Base-by-base conservation (phyloP, 257 asterid species). In the Ocimum tenuiflorum region DNA sequence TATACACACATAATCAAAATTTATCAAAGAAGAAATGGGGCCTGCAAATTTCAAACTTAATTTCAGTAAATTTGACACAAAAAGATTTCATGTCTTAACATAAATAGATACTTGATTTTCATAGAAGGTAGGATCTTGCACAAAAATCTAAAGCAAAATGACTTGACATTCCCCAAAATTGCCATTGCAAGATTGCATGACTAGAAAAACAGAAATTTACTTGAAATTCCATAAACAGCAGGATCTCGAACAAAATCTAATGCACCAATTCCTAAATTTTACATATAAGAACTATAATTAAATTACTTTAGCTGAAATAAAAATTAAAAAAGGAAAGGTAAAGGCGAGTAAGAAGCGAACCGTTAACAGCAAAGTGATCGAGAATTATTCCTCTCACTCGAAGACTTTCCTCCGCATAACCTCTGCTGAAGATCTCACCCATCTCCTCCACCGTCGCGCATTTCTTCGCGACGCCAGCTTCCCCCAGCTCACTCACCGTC, bases 361-460 rank as follows among this genome's bases (percentile, higher is more conserved):
- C 99, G 41, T 90, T 80, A 3, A 71, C 15, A 42, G 73, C 74
- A 64, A 94, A 94, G 84, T 94, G 99, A 52, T 72, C 23, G 5
- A 49, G 82, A 73, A 94, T 88, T 35, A 85, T 70, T 43, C 68
- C 50, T 65, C 97, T 83, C 39, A 75, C 91, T 71, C 89, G 63
- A 24, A 86, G 80, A 67, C 88, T 82, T 58, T 88, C 94, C 75
- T 83, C 83, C 70, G 24, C 22, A 67, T 79, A 88, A 19, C 91
- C 87, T 49, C 76, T 53, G 60, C 77, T 31, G 74, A 90, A 94
- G 78, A 79, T 75, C 80, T 80, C 78, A 1, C 97, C 97, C 97
- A 94, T 94, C 73, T 94, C 94, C 75, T 90, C 97, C 35, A 94
- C 99, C 31, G 96, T 86, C 2, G 96, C 92, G 61, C 99, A 94